Evolutionary conservation across 345 rosid genomes (phyloP).

Genomic region (Pseudoturritis turrita): DNA sequence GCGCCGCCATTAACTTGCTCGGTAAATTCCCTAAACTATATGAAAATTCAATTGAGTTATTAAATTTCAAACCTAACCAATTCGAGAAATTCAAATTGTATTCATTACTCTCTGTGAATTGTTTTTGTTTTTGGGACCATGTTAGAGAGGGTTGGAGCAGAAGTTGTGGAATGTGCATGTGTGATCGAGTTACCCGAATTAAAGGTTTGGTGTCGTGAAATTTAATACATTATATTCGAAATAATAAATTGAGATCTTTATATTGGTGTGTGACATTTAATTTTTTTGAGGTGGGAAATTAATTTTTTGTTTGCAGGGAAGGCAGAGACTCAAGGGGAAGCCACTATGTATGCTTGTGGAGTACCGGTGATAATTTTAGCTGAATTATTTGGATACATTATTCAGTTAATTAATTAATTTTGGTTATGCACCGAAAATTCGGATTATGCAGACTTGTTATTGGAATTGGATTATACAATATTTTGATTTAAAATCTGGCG

Average conservation of each 20-base stretch:
- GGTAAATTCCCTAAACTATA: slow-evolving; percentile 36
- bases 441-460: slow-evolving; percentile 24
- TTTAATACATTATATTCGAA: slow-evolving; percentile 20
- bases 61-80: not conserved
- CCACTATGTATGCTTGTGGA: slow-evolving; percentile 72
- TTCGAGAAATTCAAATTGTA: not conserved
- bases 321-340: slow-evolving; percentile 61
- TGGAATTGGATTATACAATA: slow-evolving; percentile 21
- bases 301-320: slow-evolving; percentile 42
- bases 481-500: not conserved
- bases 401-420: slow-evolving; percentile 17
- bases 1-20: slow-evolving; percentile 88
- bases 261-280: slow-evolving; percentile 29
- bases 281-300: slow-evolving; percentile 10
- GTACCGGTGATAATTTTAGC: slow-evolving; percentile 40
- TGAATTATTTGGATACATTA: not conserved
- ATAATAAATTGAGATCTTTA: slow-evolving; percentile 22
- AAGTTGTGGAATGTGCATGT: slow-evolving; percentile 86
- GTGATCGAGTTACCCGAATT: slow-evolving; percentile 82
- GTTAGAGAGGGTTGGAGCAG: slow-evolving; percentile 84
- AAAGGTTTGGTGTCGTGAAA: slow-evolving; percentile 48
- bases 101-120: not conserved
- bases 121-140: not conserved
- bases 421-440: slow-evolving; percentile 17
- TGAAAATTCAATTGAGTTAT: not conserved